Base-by-base conservation (phyloP, 768 basidiomycete genomes). In the Macrocybe gigantea region DNA sequence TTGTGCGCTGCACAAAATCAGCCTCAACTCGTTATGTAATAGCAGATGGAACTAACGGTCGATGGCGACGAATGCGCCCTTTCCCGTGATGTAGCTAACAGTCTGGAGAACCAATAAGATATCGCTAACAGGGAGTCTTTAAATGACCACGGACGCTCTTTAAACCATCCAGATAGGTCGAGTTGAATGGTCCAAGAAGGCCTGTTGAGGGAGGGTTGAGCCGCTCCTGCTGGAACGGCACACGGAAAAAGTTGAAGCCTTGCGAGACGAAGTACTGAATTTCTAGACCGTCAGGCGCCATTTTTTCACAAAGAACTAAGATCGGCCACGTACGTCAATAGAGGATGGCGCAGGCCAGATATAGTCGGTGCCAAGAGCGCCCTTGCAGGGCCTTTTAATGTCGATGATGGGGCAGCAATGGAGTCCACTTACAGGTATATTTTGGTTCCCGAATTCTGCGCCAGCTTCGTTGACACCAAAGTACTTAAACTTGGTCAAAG, bases 381-480 rank as follows among this genome's bases (percentile, higher is more conserved):
- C 71, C 67, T 69, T 22, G 22, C 22, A 4, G 22, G 22, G 22
- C 4, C 22, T 22, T 22, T 22, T 22, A 22, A 22, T 22, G 22
- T 22, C 22, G 22, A 22, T n/a, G n/a, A 22, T 22, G 22, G 4
- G 22, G 22, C 22, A 22, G 22, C 22, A 22, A 22, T 22, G 22
- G 22, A 22, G 22, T 22, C 22, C 59, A 38, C 62, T 57, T 47
- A 79, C 80, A 11, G 81, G 81, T 54, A 73, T 68, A 12, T 56
- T 62, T 9, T 54, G 64, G 51, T 70, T 64, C 12, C 80, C 80
- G 51, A 82, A 83, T 60, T 83, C 80, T 37, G 79, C 80, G 53
- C 79, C 79, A 44, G 78, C 74, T 60, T 82, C 62, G 63, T 79
- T 82, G 38, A 82, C 80, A 60, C 81, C 82, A 51, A 82, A 80